These are phyloP conservation scores for sweet orange (Citrus sinensis) DNA, from an alignment of 345 rosid genomes.

Conservation along the genomic window DVS_A1.0 CM039163.1:37468001-37468500, in stretches of 20 bases:
- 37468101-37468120: not conserved
- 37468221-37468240: not conserved
- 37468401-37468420: not conserved
- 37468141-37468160: not conserved
- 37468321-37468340: too few relatives aligned
- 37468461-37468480: fast-evolving
- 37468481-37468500: fast-evolving
- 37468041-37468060: not conserved
- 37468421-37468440: not conserved
- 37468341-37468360: not conserved
- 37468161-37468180: not conserved
- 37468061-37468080: not conserved
- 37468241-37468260: not conserved
- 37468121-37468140: not conserved
- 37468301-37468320: not conserved
- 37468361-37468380: not conserved
- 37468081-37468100: not conserved
- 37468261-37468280: too few relatives aligned
- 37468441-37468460: fast-evolving
- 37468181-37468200: not conserved
- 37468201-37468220: not conserved
- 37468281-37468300: too few relatives aligned
- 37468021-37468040: not conserved
- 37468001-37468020: not conserved
- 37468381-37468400: not conserved